Evolutionary conservation across 129 eudicot species (phyloP), one percentile per base, ranked within the genome.

Genomic region (Apium graveolens): DNA sequence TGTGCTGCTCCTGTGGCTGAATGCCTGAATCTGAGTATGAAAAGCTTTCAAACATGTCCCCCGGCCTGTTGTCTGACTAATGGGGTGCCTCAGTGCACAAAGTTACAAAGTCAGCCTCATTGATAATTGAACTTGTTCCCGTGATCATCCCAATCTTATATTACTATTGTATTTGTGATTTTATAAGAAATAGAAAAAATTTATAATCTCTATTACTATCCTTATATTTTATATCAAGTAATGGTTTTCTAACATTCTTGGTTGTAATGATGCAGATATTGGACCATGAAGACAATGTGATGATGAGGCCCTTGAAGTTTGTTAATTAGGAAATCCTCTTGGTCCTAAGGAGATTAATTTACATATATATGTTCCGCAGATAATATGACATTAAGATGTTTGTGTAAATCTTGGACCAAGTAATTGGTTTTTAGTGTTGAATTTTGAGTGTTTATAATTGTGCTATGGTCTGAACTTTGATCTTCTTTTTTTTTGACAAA

Each of bases 211-310:
- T 57, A 31, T 24, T 57, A 57, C 65, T n/a, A n/a, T n/a, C n/a
- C 20, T 55, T 18, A 13, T 13, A 3, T 12, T 46, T 21, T 51
- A 51, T 18, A 51, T 51, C 37, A 35, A 35, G 37, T 35, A 35
- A 3, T 35, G 13, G 11, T 42, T 74, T 46, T 26, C 17, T 17
- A n/a, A 60, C 16, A 60, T 60, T 84, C 37, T 39, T 10, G 16
- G 5, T 17, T 10, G 32, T n/a, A n/a, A 60, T 60, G 13, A 79
- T 87, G 92, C 96, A 93, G 98, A 91, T 93, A 78, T 69, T 93
- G 85, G 98, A 93, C 83, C 98, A 93, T 71, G 98, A 93, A 76
- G 98, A 93, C 78, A 93, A 93, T 83, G 93, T 80, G 80, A 93
- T 93, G 98, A 93, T 93, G 97, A 91, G 98, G 81, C 98, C 98